These are phyloP conservation scores for Leccinum ochraceum DNA, from an alignment of 768 basidiomycete genomes.

Conservation along the genomic window DNA sequence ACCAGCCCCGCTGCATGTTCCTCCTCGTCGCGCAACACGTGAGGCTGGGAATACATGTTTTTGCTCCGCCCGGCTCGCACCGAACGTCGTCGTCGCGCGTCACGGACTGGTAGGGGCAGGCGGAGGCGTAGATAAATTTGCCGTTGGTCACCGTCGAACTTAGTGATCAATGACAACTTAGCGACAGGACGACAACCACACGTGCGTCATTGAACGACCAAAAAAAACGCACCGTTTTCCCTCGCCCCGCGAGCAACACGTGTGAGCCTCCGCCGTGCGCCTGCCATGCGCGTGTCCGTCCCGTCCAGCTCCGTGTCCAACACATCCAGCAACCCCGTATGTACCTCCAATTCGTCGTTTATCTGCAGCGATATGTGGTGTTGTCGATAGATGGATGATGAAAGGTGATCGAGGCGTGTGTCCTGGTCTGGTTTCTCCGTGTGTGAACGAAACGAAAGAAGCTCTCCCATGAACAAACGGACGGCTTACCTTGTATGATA, in stretches of 20 bases:
- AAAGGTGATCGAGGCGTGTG: slow-evolving; percentile 76
- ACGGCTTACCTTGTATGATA: slow-evolving; percentile 71
- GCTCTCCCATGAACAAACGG: too few species aligned
- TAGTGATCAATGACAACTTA: too few species aligned
- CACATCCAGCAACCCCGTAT: slow-evolving; percentile 81
- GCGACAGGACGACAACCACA: too few species aligned
- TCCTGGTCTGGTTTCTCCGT: slow-evolving; percentile 70
- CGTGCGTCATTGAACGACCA: too few species aligned
- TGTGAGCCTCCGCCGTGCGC: slow-evolving; percentile 71
- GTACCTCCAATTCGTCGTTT: slow-evolving; percentile 89
- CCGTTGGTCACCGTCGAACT: too few species aligned
- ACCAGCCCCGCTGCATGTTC: too few species aligned
- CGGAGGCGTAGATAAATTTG: too few species aligned
- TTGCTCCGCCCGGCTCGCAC: too few species aligned
- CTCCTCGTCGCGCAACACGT: too few species aligned
- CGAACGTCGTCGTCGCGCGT: too few species aligned
- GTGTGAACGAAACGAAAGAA: slow-evolving; percentile 4
- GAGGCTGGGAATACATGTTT: too few species aligned
- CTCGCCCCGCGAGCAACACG: slow-evolving; percentile 72
- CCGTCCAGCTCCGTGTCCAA: slow-evolving; percentile 81
- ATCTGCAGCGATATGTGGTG: slow-evolving; percentile 90
- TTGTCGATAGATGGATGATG: slow-evolving; percentile 85
- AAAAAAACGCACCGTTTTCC: slow-evolving; percentile 66
- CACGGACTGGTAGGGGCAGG: too few species aligned
- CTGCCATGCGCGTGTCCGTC: slow-evolving; percentile 61